Base-by-base conservation (phyloP, 768 basidiomycete genomes). In the Lentinula raphanica region DNA sequence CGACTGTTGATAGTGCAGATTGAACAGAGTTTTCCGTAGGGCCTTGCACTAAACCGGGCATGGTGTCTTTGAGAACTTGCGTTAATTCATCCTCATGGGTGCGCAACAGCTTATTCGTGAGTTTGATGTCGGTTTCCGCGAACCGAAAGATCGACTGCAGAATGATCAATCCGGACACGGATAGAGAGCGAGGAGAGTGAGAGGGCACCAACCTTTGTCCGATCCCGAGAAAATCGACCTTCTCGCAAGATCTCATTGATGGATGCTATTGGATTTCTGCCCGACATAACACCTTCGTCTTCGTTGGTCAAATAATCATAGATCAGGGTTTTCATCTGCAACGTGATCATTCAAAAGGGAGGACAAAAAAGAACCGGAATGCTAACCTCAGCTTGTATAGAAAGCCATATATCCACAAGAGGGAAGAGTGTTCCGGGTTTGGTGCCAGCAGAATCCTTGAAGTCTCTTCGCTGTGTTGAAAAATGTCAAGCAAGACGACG, bases 271-370 rank as follows among this genome's bases (percentile, higher is more conserved):
- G 92, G 92, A 68, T 95, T 94, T 45, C 94, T 81, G 5, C 90
- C 87, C 21, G 90, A 79, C 8, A 85, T 79, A 5, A 85, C 79
- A 8, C 89, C 88, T 71, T 86, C 86, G 61, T 92, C 88, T 63
- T 96, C 94, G 70, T 94, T 92, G n/a, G 87, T 88, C 2, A 99
- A 77, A 73, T 98, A 98, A 71, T 94, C 92, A 57, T 85, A 81
- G 39, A 98, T 81, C 3, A 98, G 71, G 5, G 82, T 86, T 59
- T 89, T 86, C 42, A 98, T 83, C 95, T 98, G 60, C 29, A 15
- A 55, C 19, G 55, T 19, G 60, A 48, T 21, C 19, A 6, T 31
- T 17, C 12, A 56, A 8, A 31, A 12, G 42, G 13, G 28, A 13
- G 54, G 21, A 31, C 46, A 35, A 44, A 31, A 17, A 49, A 12